phyloP scores from a whole-genome alignment of 805 yeast genomes.

The Hanseniaspora valbyensis region DNA sequence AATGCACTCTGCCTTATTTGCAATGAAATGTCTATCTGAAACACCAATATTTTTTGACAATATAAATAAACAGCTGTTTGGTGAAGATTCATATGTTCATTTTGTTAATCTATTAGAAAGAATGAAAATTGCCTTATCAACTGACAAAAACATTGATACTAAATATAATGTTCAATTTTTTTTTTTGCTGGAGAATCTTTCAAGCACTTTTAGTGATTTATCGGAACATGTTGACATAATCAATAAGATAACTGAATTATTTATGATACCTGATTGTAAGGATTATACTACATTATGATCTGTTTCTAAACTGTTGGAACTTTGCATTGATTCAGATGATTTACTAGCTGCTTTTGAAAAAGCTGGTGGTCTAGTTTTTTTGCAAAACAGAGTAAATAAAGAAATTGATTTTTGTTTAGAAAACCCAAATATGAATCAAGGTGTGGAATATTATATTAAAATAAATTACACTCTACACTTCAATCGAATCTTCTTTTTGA shows the following conservation, averaged over 20 bases:
- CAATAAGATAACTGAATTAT: slow-evolving; percentile 50
- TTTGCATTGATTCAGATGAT: slow-evolving; percentile 36
- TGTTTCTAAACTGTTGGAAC: slow-evolving; percentile 48
- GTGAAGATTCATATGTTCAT: slow-evolving; percentile 76
- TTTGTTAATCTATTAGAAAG: slow-evolving; percentile 60
- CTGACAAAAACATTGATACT: slow-evolving; percentile 34
- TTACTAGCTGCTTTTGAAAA: slow-evolving; percentile 53
- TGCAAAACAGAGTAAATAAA: slow-evolving; percentile 49
- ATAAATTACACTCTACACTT: slow-evolving; percentile 45
- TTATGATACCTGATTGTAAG: slow-evolving; percentile 41
- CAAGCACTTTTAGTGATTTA: slow-evolving; percentile 45
- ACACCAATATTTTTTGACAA: slow-evolving; percentile 66
- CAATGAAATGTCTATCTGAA: slow-evolving; percentile 58
- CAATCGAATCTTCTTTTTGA: slow-evolving; percentile 49
- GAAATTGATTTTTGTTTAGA: slow-evolving; percentile 57
- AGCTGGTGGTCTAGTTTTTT: slow-evolving; percentile 49
- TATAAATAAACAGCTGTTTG: slow-evolving; percentile 64
- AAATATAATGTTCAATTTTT: slow-evolving; percentile 42
- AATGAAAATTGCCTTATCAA: slow-evolving; percentile 41
- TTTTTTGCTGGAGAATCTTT: slow-evolving; percentile 50
- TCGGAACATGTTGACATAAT: slow-evolving; percentile 68
- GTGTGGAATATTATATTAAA: slow-evolving; percentile 38
- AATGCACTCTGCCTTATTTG: slow-evolving; percentile 49
- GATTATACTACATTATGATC: slow-evolving; percentile 50
- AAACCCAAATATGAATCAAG: slow-evolving; percentile 48